Conservation (phyloP, 805 yeast species). For the Starmerella lactis-condensi region DNA sequence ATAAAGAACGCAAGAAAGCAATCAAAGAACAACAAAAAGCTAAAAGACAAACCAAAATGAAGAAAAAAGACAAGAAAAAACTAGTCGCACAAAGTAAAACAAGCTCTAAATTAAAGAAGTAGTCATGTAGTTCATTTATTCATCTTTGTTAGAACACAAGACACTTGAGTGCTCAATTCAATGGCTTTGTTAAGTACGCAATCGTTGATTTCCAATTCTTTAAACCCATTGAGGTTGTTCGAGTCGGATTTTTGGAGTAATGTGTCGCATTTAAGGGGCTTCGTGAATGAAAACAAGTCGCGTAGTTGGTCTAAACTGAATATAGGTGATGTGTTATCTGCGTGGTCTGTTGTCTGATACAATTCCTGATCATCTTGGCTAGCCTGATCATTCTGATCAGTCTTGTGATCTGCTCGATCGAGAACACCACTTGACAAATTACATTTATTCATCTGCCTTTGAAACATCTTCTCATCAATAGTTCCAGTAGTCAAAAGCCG, state of each 20-base stretch:
- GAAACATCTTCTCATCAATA: conserved; percentile 76
- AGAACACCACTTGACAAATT: conserved; percentile 59
- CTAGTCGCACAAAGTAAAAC: conserved; percentile 36
- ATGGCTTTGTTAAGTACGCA: conserved; percentile 1
- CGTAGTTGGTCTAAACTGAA: conserved; percentile 52
- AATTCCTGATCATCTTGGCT: conserved; percentile 22
- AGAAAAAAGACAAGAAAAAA: conserved; percentile 66
- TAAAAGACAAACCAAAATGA: conserved; percentile 63
- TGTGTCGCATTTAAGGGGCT: conserved; percentile 41
- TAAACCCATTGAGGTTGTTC: conserved; percentile 2
- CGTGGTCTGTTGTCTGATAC: conserved; percentile 20
- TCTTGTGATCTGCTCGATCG: no score
- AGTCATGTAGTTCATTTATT: not conserved
- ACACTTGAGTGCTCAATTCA: conserved; percentile 2
- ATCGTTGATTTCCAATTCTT: not conserved
- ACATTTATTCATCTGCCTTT: conserved; percentile 70
- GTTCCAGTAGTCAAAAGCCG: conserved; percentile 74
- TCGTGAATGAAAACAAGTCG: conserved; percentile 49
- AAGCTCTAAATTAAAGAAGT: conserved; percentile 10
- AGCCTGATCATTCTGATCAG: no score
- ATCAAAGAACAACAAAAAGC: conserved; percentile 65
- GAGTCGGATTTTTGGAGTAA: conserved; percentile 31
- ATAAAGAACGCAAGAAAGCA: conserved; percentile 53
- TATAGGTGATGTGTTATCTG: conserved; percentile 21
- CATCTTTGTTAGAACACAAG: conserved; percentile 6